Evolutionary conservation across 139 green algal genomes (phyloP).

Genomic region (Raphidocelis subcapitata): DNA sequence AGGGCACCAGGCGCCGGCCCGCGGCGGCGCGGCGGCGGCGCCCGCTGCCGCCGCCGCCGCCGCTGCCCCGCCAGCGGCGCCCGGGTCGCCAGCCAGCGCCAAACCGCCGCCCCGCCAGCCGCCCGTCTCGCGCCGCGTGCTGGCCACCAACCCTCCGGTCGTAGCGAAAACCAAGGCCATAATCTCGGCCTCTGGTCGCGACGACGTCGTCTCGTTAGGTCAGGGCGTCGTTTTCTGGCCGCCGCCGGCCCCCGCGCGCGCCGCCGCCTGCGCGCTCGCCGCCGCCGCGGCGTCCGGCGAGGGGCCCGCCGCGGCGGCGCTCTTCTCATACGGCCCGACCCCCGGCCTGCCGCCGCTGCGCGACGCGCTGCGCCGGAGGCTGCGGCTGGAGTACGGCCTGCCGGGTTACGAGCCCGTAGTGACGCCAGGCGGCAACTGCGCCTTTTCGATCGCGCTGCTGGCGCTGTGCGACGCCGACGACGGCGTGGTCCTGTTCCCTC

Average conservation of each 20-base stretch:
- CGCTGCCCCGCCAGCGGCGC: too few relatives aligned
- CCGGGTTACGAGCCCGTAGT: constrained; percentile 72
- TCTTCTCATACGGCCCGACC: constrained; percentile 56
- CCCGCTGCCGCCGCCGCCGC: too few relatives aligned
- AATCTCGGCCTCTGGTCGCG: neutral
- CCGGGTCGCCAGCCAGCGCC: too few relatives aligned
- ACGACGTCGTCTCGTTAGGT: constrained; percentile 52
- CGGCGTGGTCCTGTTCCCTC: constrained; percentile 69
- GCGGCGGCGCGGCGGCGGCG: too few relatives aligned
- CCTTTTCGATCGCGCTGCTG: constrained; percentile 76
- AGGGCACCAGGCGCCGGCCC: too few relatives aligned
- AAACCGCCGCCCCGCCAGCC: neutral
- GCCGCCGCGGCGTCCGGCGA: neutral
- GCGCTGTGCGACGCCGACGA: constrained; percentile 63
- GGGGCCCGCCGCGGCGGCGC: neutral
- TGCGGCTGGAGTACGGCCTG: constrained; percentile 63
- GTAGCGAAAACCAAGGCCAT: constrained; percentile 2
- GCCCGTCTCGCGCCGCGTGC: neutral
- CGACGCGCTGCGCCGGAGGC: constrained; percentile 55
- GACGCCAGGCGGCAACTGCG: constrained; percentile 85
- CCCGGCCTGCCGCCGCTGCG: constrained; percentile 64
- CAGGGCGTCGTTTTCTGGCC: constrained; percentile 83
- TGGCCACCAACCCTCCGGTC: neutral
- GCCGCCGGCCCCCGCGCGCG: constrained; percentile 62
- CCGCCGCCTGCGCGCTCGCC: constrained; percentile 16